Evolutionary conservation across 306 rosid species (phyloP), one percentile per base, ranked within the genome.

Genomic region (Prunus padus): DNA sequence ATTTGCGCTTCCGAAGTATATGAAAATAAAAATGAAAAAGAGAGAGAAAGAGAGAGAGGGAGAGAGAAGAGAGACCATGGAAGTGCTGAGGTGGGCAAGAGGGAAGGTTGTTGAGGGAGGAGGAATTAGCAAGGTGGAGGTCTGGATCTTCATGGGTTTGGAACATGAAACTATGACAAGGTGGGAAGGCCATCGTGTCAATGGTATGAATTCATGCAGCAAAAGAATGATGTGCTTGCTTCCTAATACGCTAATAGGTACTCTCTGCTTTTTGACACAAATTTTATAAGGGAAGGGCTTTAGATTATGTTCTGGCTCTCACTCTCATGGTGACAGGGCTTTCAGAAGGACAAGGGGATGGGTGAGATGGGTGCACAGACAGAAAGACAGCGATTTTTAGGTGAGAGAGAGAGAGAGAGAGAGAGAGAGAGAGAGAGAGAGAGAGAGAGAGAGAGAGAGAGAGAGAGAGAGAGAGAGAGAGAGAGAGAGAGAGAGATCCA

Each of bases 311-410:
- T 80, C 81, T 83, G 93, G 93, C 93, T 91, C 97, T 91, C 93
- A 93, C 92, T 89, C 91, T 91, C 90, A 93, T 89, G 96, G 81
- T 85, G 98, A 81, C 93, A 88, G 89, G 82, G 71, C 87, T 78
- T 80, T 82, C 86, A 82, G 94, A 76, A 83, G 80, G 68, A 23
- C 23, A 56, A 61, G 69, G 46, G 60, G 66, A 44, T 25, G 85
- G 84, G 81, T 78, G 84, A 87, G 84, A 87, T 82, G 88, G 93
- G 82, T 85, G 81, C 86, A 78, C 80, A 83, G 80, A 81, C 88
- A 81, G 82, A 82, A 77, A 84, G 92, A 89, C 92, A 87, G 92
- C 89, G 88, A 87, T 81, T 69, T 88, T 89, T 86, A 77, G 92
- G 89, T 81, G 81, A 82, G 81, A 85, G 82, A 79, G 64, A 72